Evolutionary conservation across 257 asterid species (phyloP).

Genomic region (Scutellaria baicalensis): DNA sequence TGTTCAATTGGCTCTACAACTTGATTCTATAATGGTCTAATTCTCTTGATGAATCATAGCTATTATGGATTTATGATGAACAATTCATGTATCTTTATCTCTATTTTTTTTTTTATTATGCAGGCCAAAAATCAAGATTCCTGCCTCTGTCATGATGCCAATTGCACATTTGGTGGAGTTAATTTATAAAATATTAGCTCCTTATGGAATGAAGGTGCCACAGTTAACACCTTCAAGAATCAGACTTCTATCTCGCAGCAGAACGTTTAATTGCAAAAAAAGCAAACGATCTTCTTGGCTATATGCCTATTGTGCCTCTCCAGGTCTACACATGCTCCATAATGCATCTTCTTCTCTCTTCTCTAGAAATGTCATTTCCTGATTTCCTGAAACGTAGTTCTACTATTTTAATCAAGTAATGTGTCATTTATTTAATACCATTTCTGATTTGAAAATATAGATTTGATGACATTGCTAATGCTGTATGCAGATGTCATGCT

Average conservation of each 20-base stretch:
- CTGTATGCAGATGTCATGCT: background rate
- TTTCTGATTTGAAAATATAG: background rate
- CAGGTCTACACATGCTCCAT: constrained; percentile 44
- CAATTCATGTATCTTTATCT: constrained; percentile 27
- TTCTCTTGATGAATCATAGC: background rate
- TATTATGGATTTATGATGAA: background rate
- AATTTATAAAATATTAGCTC: constrained; percentile 58
- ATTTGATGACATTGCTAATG: background rate
- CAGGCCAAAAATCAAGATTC: constrained; percentile 94
- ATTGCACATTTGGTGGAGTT: constrained; percentile 81
- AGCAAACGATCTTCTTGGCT: constrained; percentile 89
- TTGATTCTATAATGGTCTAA: background rate
- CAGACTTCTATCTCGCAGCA: constrained; percentile 76
- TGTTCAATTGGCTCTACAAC: background rate
- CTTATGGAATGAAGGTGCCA: constrained; percentile 96
- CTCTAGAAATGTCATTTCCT: background rate
- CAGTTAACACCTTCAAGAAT: too few relatives aligned
- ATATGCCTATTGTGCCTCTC: constrained; percentile 77
- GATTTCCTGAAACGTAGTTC: background rate
- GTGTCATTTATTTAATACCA: background rate
- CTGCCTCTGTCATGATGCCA: constrained; percentile 80
- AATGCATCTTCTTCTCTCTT: constrained; percentile 3
- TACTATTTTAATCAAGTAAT: background rate
- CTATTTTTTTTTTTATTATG: constrained; percentile 43
- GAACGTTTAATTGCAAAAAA: constrained; percentile 74